Percentiles rank a stretch among this genome's conserved stretches.
phyloP scores from a whole-genome alignment of 2,329 filamentous ascomycete species.

The Pyrenophora graminea region DNA sequence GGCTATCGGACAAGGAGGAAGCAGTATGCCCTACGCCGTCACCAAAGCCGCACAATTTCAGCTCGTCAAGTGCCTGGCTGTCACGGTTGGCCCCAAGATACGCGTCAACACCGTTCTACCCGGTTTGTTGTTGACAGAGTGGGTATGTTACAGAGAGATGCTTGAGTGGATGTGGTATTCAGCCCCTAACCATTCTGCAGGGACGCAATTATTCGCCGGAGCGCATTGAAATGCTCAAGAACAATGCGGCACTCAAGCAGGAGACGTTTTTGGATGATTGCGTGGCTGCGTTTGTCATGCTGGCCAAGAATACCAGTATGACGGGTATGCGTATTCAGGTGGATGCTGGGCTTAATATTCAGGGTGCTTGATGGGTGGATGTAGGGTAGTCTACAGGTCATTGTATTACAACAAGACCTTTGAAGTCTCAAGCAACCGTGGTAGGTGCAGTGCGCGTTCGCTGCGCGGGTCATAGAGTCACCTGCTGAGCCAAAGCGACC shows the following conservation, averaged over 20 bases:
- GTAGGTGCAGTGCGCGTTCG: no score
- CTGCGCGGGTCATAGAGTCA: no score
- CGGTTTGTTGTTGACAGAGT: conserved; percentile 65
- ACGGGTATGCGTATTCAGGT: conserved; percentile 54
- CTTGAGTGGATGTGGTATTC: background rate
- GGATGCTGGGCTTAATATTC: conserved; percentile 42
- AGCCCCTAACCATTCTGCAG: conserved; percentile 29
- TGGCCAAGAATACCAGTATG: conserved; percentile 59
- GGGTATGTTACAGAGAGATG: conserved; percentile 25
- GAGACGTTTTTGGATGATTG: conserved; percentile 59
- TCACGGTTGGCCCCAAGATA: conserved; percentile 65
- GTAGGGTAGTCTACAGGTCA: no score
- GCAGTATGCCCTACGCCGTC: conserved; percentile 72
- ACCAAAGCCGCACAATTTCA: conserved; percentile 76
- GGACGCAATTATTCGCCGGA: conserved; percentile 64
- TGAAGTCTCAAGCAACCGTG: no score
- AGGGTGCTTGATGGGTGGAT: conserved; percentile 19
- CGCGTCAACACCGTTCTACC: conserved; percentile 69
- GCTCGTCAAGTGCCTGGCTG: conserved; percentile 67
- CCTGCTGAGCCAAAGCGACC: no score
- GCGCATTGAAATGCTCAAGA: conserved; percentile 57
- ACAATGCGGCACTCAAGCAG: conserved; percentile 64
- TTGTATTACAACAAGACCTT: no score
- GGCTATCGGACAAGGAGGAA: conserved; percentile 57
- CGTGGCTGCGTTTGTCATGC: conserved; percentile 59